phyloP scores from a whole-genome alignment of 1,139 yeast genomes.

The Kluyveromyces marxianus region DNA sequence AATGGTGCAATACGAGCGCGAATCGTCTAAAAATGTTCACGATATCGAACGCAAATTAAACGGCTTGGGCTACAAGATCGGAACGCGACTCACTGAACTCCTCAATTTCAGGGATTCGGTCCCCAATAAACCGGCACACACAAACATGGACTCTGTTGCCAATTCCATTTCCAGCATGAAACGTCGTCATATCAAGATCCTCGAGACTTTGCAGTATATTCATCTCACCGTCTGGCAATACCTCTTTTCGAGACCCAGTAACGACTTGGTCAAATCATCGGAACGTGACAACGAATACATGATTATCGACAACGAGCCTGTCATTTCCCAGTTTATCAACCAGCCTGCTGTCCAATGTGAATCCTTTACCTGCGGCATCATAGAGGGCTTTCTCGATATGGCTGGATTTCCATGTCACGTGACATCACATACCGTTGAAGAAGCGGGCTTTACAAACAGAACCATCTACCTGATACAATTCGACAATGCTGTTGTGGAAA shows the following conservation, averaged over 20 bases:
- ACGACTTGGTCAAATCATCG: constrained; percentile 80
- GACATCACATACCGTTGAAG: constrained; percentile 78
- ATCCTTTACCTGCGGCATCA: constrained; percentile 65
- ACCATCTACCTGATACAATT: constrained; percentile 83
- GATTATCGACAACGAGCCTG: constrained; percentile 79
- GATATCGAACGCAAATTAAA: constrained; percentile 68
- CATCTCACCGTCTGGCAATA: constrained; percentile 78
- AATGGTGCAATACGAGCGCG: constrained; percentile 22
- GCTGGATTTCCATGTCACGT: constrained; percentile 75
- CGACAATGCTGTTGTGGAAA: constrained; percentile 47
- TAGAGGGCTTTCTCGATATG: constrained; percentile 82
- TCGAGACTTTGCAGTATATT: constrained; percentile 77
- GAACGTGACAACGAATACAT: constrained; percentile 75
- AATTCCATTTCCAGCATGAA: constrained; percentile 22
- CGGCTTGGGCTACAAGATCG: constrained; percentile 68
- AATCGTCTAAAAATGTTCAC: constrained; percentile 19
- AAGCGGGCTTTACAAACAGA: constrained; percentile 54
- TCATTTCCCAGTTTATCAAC: constrained; percentile 71
- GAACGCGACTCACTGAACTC: constrained; percentile 52
- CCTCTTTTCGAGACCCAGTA: constrained; percentile 76
- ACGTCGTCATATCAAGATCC: constrained; percentile 56
- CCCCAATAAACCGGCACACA: constrained; percentile 15
- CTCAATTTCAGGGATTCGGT: constrained; percentile 46
- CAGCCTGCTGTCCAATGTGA: constrained; percentile 35
- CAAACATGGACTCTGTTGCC: constrained; percentile 17